Percentiles rank a stretch among this genome's conserved stretches.
Evolutionary conservation across 768 basidiomycete species (phyloP).

Genomic region (Terana coerulea): DNA sequence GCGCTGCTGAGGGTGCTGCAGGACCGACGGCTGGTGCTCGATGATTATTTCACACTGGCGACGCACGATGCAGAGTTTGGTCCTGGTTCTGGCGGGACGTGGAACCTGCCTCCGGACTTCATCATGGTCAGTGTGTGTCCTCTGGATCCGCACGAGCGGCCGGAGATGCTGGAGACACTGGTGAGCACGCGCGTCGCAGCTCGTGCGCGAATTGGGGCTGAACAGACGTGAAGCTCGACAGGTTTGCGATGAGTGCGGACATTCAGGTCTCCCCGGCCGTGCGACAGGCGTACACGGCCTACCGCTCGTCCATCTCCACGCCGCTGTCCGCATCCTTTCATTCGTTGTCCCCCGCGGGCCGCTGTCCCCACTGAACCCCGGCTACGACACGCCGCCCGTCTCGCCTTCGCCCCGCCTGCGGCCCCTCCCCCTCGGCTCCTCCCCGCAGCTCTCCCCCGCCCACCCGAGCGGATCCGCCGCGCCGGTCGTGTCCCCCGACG

Average conservation of each 20-base stretch:
- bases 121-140: slow-evolving; percentile 72
- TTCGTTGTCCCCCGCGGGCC: slow-evolving; percentile 16
- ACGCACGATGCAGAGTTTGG: slow-evolving; percentile 22
- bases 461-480: slow-evolving; percentile 6
- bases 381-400: slow-evolving; percentile 17
- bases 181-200: slow-evolving; percentile 36
- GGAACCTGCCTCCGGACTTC: slow-evolving; percentile 66
- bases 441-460: background rate
- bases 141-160: slow-evolving; percentile 58
- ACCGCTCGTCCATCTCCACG: slow-evolving; percentile 35
- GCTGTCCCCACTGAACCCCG: slow-evolving; percentile 18
- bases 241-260: slow-evolving; percentile 73
- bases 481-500: slow-evolving; percentile 28
- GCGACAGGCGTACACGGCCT: slow-evolving; percentile 26
- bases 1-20: slow-evolving; percentile 50
- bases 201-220: background rate
- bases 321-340: slow-evolving; percentile 22
- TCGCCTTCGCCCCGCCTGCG: slow-evolving; percentile 29
- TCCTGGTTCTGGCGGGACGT: slow-evolving; percentile 35
- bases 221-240: slow-evolving; percentile 54
- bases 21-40: slow-evolving; percentile 48
- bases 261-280: slow-evolving; percentile 36
- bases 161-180: slow-evolving; percentile 58
- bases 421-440: slow-evolving; percentile 12
- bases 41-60: slow-evolving; percentile 22